Evolutionary conservation across 352 stramenopile genomes (phyloP).

Genomic region (Phytophthora sansomeana): DNA sequence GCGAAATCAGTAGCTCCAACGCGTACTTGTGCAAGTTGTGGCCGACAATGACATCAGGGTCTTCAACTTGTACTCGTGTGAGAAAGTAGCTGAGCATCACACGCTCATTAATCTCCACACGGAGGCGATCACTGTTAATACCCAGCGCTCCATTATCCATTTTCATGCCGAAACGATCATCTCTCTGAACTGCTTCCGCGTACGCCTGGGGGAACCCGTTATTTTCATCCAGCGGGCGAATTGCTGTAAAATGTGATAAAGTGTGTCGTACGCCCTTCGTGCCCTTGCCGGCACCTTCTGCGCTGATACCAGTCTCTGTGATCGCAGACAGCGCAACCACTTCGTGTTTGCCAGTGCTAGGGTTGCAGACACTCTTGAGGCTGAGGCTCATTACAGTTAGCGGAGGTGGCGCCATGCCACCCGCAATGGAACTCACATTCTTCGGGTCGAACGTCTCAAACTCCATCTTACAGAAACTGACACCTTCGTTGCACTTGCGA

Average conservation of each 20-base stretch:
- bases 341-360: constrained; percentile 96
- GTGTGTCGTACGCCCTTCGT: constrained; percentile 42
- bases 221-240: constrained; percentile 78
- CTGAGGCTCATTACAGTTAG: constrained; percentile 97
- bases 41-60: constrained; percentile 98
- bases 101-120: constrained; percentile 84
- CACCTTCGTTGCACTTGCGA: constrained; percentile 64
- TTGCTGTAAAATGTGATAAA: constrained; percentile 85
- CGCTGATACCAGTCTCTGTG: constrained; percentile 77
- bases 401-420: constrained; percentile 83
- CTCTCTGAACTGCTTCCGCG: constrained; percentile 49
- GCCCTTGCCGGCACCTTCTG: constrained; percentile 58
- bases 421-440: constrained; percentile 84
- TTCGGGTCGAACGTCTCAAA: constrained; percentile 94
- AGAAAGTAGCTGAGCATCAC: constrained; percentile 90
- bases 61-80: constrained; percentile 94
- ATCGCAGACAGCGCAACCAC: constrained; percentile 90
- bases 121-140: constrained; percentile 65
- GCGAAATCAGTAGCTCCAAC: constrained; percentile 97
- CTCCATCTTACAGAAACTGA: constrained; percentile 96
- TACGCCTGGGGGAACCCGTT: constrained; percentile 70
- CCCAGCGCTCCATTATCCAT: constrained; percentile 37
- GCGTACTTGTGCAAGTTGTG: constrained; percentile 99
- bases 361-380: constrained; percentile 98
- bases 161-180: constrained; percentile 71